phyloP scores from a whole-genome alignment of 495 filamentous ascomycete genomes.

The Penicillium cinerascens region DNA sequence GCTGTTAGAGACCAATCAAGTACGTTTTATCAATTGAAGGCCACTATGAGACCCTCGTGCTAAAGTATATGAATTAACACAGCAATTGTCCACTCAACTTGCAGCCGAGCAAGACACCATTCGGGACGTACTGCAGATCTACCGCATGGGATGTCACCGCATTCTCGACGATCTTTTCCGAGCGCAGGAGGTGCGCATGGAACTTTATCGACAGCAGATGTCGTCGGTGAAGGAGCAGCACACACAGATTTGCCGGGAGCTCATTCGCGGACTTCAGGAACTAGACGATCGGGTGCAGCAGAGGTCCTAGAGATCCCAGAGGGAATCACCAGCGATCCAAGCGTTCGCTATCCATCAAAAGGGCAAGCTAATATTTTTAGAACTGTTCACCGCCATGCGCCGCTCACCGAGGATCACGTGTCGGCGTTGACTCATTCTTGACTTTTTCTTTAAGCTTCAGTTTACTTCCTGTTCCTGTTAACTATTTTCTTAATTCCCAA shows the following conservation, averaged over 20 bases:
- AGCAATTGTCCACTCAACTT: slow-evolving; percentile 30
- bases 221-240: slow-evolving; percentile 30
- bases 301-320: not conserved
- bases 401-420: slow-evolving; percentile 23
- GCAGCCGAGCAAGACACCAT: slow-evolving; percentile 32
- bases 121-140: slow-evolving; percentile 26
- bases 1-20: slow-evolving; percentile 24
- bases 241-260: slow-evolving; percentile 28
- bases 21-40: slow-evolving; percentile 7
- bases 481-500: not conserved
- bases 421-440: slow-evolving; percentile 25
- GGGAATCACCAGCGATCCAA: not conserved
- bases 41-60: not conserved
- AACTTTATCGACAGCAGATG: slow-evolving; percentile 32
- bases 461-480: slow-evolving; percentile 4
- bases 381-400: slow-evolving; percentile 13
- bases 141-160: slow-evolving; percentile 30
- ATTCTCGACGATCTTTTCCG: slow-evolving; percentile 33
- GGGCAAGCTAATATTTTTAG: not conserved
- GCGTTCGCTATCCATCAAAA: not conserved
- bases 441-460: slow-evolving; percentile 8
- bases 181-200: slow-evolving; percentile 32
- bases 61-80: not conserved
- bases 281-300: slow-evolving; percentile 26
- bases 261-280: slow-evolving; percentile 31